phyloP scores from a whole-genome alignment of 352 stramenopile genomes.

The Phytophthora cryptogea region DNA sequence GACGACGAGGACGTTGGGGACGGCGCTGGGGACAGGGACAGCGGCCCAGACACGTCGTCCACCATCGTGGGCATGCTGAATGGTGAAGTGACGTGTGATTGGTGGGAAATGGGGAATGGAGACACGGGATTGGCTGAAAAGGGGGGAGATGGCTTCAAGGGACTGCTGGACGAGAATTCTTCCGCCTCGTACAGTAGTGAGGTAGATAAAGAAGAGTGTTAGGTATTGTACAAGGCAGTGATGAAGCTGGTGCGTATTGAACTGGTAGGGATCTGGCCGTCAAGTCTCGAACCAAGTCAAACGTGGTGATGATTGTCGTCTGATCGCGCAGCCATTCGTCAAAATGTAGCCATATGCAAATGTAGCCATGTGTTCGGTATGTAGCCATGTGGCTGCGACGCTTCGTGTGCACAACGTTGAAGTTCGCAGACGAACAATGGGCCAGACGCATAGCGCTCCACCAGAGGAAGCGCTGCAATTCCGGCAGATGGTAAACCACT shows the following conservation, averaged over 20 bases:
- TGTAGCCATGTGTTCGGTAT: neutral
- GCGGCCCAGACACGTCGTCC: constrained; percentile 10
- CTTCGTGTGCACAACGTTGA: constrained; percentile 2
- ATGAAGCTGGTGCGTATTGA: neutral
- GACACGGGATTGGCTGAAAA: constrained; percentile 1
- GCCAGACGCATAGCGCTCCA: constrained; percentile 63
- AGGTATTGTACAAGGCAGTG: neutral
- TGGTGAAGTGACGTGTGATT: constrained; percentile 1
- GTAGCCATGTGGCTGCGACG: neutral
- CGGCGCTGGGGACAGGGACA: constrained; percentile 22
- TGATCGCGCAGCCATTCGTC: neutral
- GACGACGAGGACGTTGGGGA: constrained; percentile 35
- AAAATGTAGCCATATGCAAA: constrained; percentile 4
- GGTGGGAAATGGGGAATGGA: constrained; percentile 1
- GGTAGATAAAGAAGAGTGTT: too few relatives aligned
- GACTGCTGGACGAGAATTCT: neutral
- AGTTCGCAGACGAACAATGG: constrained; percentile 27
- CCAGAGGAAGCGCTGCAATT: constrained; percentile 58
- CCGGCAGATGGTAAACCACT: constrained; percentile 49
- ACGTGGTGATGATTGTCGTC: neutral
- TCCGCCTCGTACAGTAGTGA: too few relatives aligned
- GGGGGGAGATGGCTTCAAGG: neutral
- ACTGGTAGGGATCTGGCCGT: neutral
- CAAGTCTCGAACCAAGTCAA: neutral
- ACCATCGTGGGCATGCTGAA: constrained; percentile 6